phyloP scores from a whole-genome alignment of 225 moss, liverwort and hornwort genomes.

The Takakia lepidozioides region DNA sequence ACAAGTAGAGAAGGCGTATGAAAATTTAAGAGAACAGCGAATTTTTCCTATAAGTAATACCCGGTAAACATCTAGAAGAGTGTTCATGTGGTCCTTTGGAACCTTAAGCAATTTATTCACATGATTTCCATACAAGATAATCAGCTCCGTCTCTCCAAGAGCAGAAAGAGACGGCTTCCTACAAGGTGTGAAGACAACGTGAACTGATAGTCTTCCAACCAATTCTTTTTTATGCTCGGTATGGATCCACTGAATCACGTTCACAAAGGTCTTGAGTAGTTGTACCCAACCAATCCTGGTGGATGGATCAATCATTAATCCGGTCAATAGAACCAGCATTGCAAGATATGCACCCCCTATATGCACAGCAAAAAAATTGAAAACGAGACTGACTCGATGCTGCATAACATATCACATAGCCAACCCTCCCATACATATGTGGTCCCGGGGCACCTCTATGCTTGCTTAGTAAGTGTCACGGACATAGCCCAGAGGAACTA shows the following conservation, averaged over 20 bases:
- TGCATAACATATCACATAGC: constrained; percentile 4
- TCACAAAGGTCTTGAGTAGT: constrained; percentile 5
- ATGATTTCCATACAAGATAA: constrained; percentile 12
- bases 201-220: constrained; percentile 5
- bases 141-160: constrained; percentile 4
- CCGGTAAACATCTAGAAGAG: constrained; percentile 1
- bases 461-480: too few species aligned
- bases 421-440: constrained; percentile 3
- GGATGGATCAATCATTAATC: too few species aligned
- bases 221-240: constrained; percentile 2
- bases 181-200: constrained; percentile 2
- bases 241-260: constrained; percentile 1
- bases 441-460: constrained; percentile 3
- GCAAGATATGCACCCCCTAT: background rate
- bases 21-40: constrained; percentile 12
- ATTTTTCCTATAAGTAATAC: constrained; percentile 6
- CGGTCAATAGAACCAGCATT: constrained; percentile 4
- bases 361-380: constrained; percentile 2
- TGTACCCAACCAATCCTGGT: background rate
- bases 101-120: constrained; percentile 3
- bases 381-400: constrained; percentile 1
- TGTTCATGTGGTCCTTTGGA: constrained; percentile 4
- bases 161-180: constrained; percentile 3
- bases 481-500: too few species aligned
- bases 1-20: too few species aligned